Evolutionary conservation across 2,329 filamentous ascomycete species (phyloP), one percentile per base, ranked within the genome.

Genomic region (Sporothrix pseudoabietina): DNA sequence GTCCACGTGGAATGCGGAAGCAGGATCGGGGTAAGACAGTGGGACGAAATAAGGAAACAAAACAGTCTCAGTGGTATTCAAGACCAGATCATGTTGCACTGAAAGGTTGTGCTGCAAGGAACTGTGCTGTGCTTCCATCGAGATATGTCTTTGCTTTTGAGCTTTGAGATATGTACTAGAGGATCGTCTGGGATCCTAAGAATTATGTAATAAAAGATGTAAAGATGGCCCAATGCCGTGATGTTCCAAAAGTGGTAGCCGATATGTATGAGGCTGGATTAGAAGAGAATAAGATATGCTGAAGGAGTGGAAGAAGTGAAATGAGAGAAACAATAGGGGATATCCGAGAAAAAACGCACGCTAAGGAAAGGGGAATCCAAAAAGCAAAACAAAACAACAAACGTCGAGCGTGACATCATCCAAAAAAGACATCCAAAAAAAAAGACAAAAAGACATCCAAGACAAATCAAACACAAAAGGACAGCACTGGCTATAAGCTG

Each of bases 321-420:
- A 49, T 19, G 55, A 71, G 12, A 59, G 26, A 9, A 66, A 65
- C 57, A 16, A 30, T 32, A 55, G 44, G 72, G 72, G 72, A 74
- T 74, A 74, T 74, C 72, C 44, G 49, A 54, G 55, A 69, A 52
- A 63, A 59, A 41, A 65, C 19, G 59, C 61, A 26, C 26, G 26
- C 26, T 26, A 35, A 30, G 35, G 61, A 32, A 26, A 26, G 39
- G 22, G n/a, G 12, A 59, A 65, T 26, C 16, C 1, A 14, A 57
- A 72, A 12, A 30, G 26, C 41, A 54, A 65, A 30, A 61, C 2
- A 30, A 63, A 32, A 61, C 22, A 30, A 1, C 16, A 59, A 68
- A 41, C 52, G 52, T 47, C 30, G 54, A 68, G 22, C 65, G 19
- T 68, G 65, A 52, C 32, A 52, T 52, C 35, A 69, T 54, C 35